Percentiles rank a stretch among this genome's conserved stretches.
These are phyloP conservation scores for Ceriops zippeliana DNA, from an alignment of 345 rosid genomes.

Conservation along the genomic window DNA sequence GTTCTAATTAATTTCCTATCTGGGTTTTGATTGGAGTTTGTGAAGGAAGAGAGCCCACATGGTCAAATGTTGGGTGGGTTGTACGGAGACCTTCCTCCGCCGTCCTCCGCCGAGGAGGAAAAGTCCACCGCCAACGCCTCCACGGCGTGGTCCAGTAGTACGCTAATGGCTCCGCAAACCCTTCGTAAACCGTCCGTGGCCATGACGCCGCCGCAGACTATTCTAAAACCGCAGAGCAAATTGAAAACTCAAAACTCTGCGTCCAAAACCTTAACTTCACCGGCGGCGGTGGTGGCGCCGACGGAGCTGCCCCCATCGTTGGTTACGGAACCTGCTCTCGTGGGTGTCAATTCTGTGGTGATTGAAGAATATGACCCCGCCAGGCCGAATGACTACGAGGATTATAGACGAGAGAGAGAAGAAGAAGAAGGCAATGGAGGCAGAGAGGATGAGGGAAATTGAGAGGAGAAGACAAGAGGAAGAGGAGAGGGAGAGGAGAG, in stretches of 20 bases:
- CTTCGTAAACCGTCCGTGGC: slow-evolving; percentile 74
- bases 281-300: background rate
- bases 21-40: no score
- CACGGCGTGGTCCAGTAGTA: slow-evolving; percentile 77
- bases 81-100: slow-evolving; percentile 99
- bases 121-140: slow-evolving; percentile 47
- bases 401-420: slow-evolving; percentile 69
- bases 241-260: slow-evolving; percentile 32
- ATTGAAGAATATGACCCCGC: slow-evolving; percentile 97
- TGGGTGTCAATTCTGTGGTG: slow-evolving; percentile 74
- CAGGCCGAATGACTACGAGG: slow-evolving; percentile 92
- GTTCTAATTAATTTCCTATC: no score
- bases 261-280: slow-evolving; percentile 13
- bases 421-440: slow-evolving; percentile 70
- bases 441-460: slow-evolving; percentile 71
- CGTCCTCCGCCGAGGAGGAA: slow-evolving; percentile 72
- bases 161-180: slow-evolving; percentile 88
- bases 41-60: background rate
- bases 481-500: slow-evolving; percentile 64
- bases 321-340: slow-evolving; percentile 57
- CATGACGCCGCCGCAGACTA: slow-evolving; percentile 62
- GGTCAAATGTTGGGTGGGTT: slow-evolving; percentile 75
- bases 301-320: slow-evolving; percentile 6
- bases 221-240: slow-evolving; percentile 60
- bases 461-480: slow-evolving; percentile 82